phyloP scores from a whole-genome alignment of 148 eudicot species.

The Drosera capensis region DNA sequence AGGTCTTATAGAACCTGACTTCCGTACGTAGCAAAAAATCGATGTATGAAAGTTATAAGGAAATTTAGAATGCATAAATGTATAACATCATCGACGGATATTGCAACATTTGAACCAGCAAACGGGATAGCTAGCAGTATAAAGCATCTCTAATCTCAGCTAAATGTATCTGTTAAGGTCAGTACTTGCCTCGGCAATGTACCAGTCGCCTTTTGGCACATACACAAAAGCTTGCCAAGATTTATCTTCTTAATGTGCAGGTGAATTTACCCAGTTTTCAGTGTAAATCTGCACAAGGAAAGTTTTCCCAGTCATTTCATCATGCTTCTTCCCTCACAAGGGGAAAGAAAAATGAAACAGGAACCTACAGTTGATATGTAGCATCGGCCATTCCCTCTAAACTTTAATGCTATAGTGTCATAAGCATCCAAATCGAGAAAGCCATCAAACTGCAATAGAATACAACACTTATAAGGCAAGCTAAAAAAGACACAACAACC shows the following conservation, averaged over 20 bases:
- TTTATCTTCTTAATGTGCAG: constrained; percentile 93
- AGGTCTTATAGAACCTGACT: no score
- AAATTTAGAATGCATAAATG: no score
- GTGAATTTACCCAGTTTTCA: constrained; percentile 97
- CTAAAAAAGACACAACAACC: background rate
- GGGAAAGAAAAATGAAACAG: background rate
- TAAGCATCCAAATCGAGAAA: constrained; percentile 88
- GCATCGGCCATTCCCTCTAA: constrained; percentile 92
- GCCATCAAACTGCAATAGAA: constrained; percentile 68
- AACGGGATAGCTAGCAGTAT: no score
- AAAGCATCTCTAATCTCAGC: no score
- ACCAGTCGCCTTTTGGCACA: constrained; percentile 87
- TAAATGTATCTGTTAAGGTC: no score
- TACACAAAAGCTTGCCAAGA: constrained; percentile 95
- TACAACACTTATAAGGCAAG: constrained; percentile 1
- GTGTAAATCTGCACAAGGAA: constrained; percentile 77
- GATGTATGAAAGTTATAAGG: no score
- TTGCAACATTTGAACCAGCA: no score
- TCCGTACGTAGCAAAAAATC: no score
- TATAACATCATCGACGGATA: no score
- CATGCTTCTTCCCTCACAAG: background rate
- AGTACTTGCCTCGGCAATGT: constrained; percentile 73
- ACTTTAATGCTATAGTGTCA: constrained; percentile 74
- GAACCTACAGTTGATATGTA: constrained; percentile 86
- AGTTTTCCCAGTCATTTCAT: no score